These are phyloP conservation scores for Forsythia viridissima DNA, from an alignment of 257 asterid species.

Conservation along the genomic window DNA sequence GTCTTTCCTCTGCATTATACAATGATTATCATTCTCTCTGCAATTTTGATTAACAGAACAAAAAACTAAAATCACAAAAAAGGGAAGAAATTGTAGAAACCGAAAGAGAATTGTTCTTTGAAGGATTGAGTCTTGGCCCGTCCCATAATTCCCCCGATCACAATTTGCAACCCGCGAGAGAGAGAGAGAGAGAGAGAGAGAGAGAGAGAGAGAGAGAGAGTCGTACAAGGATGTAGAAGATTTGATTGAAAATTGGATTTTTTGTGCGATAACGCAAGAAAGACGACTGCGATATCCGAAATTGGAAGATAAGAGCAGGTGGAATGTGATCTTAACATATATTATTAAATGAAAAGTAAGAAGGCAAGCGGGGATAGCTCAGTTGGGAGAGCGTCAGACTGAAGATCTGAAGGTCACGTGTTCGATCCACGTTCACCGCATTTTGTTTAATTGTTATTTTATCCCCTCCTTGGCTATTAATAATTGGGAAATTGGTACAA, in stretches of 20 bases:
- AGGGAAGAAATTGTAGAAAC: constrained; percentile 32
- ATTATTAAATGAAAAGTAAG: fast-evolving
- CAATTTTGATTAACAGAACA: background rate
- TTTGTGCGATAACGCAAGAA: background rate
- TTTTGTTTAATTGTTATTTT: background rate
- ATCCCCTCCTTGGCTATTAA: background rate
- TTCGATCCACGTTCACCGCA: constrained; percentile 99
- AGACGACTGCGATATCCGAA: background rate
- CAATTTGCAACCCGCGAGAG: background rate
- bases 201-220: background rate
- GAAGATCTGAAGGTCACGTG: constrained; percentile 89
- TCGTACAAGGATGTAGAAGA: background rate
- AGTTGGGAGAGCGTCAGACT: constrained; percentile 98
- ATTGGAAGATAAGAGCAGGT: background rate
- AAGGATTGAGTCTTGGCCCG: constrained; percentile 47
- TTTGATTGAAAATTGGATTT: background rate
- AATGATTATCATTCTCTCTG: background rate
- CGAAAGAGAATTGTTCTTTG: constrained; percentile 59
- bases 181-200: background rate
- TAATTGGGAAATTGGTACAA: background rate
- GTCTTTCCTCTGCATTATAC: constrained; percentile 62
- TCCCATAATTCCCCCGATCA: constrained; percentile 46
- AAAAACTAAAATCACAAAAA: background rate
- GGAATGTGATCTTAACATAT: too few relatives aligned
- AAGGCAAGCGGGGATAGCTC: constrained; percentile 76